phyloP scores from a whole-genome alignment of 768 basidiomycete genomes.

The Megacollybia marginata region DNA sequence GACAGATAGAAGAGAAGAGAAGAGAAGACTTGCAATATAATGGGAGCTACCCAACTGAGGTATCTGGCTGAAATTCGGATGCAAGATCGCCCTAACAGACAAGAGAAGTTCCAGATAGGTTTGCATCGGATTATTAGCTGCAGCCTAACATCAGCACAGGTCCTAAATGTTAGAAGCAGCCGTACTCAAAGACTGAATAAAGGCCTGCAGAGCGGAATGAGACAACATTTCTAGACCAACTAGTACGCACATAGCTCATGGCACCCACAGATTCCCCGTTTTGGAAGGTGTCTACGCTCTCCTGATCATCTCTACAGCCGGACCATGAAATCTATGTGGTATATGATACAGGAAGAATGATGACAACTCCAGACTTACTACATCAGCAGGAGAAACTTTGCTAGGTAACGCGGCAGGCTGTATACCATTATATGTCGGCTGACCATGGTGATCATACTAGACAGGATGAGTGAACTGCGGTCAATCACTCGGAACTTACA shows the following conservation, averaged over 20 bases:
- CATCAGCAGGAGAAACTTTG: constrained; percentile 50
- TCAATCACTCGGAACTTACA: constrained; percentile 38
- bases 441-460: constrained; percentile 31
- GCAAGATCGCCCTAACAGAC: constrained; percentile 49
- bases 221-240: background rate
- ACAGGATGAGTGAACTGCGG: constrained; percentile 29
- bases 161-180: background rate
- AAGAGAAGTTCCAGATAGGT: constrained; percentile 58
- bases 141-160: background rate
- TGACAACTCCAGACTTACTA: constrained; percentile 6
- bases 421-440: constrained; percentile 17
- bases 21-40: constrained; percentile 37
- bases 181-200: constrained; percentile 45
- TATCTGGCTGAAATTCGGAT: constrained; percentile 58
- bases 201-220: constrained; percentile 37
- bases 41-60: constrained; percentile 73
- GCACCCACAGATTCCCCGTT: constrained; percentile 66
- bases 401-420: no score
- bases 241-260: constrained; percentile 62
- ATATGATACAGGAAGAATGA: no score
- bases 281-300: constrained; percentile 63
- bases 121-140: constrained; percentile 46
- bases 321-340: constrained; percentile 51
- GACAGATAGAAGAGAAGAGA: background rate
- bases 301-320: constrained; percentile 64